phyloP scores from a whole-genome alignment of 805 yeast species.

The Candida bentonensis region DNA sequence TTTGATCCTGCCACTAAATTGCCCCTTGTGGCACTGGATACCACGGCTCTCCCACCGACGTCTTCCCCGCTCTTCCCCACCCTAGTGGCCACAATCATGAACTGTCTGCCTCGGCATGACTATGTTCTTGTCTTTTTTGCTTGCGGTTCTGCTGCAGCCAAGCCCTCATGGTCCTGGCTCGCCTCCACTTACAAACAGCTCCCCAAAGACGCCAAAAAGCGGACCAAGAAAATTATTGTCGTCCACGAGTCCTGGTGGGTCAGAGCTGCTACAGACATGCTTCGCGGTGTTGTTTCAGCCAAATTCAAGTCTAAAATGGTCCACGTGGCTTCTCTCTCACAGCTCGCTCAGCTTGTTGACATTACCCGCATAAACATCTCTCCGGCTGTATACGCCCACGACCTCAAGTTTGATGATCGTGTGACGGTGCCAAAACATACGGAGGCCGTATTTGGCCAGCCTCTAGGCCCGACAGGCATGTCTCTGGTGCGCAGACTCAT shows the following conservation, averaged over 20 bases:
- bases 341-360: conserved; percentile 49
- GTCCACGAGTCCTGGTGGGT: conserved; percentile 90
- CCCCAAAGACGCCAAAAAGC: conserved; percentile 38
- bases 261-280: conserved; percentile 58
- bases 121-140: conserved; percentile 66
- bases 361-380: conserved; percentile 66
- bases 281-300: conserved; percentile 45
- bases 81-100: conserved; percentile 43
- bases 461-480: conserved; percentile 9
- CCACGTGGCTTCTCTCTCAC: conserved; percentile 37
- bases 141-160: conserved; percentile 50
- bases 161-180: conserved; percentile 60
- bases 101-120: conserved; percentile 43
- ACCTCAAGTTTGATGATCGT: conserved; percentile 36
- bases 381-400: conserved; percentile 57
- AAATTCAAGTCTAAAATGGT: conserved; percentile 30
- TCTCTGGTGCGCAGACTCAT: conserved; percentile 9
- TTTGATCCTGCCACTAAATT: conserved; percentile 51
- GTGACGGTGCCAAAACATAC: conserved; percentile 35
- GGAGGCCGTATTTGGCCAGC: conserved; percentile 20
- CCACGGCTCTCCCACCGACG: conserved; percentile 61
- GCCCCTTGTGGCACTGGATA: conserved; percentile 73
- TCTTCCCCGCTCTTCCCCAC: conserved; percentile 31
- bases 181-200: conserved; percentile 43
- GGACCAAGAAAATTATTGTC: conserved; percentile 49